Conservation (phyloP, 129 eudicot genomes). For the Rutidosis leptorrhynchoides region DNA sequence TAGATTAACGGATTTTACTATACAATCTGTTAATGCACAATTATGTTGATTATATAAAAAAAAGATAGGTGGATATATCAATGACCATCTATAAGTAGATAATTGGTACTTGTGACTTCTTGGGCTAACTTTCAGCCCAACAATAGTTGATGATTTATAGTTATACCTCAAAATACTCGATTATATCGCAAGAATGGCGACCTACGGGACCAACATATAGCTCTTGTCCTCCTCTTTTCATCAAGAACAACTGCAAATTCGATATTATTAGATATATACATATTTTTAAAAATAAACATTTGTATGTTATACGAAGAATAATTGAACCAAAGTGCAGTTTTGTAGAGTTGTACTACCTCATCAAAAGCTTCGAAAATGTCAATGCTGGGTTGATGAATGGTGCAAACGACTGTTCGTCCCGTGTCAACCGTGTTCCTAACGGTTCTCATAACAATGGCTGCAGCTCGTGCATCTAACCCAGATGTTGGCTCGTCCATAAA, state of each 20-base stretch:
- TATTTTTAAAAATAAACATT: too few relatives aligned
- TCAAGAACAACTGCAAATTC: conserved; percentile 57
- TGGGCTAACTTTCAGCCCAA: too few relatives aligned
- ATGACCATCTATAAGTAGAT: too few relatives aligned
- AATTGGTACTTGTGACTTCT: too few relatives aligned
- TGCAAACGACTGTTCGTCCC: conserved; percentile 64
- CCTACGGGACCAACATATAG: conserved; percentile 82
- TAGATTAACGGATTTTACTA: too few relatives aligned
- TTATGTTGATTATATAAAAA: too few relatives aligned
- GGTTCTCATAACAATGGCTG: conserved; percentile 60
- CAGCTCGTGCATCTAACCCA: conserved; percentile 65
- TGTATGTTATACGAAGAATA: neutral
- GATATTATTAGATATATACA: conserved; percentile 2
- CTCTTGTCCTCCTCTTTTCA: conserved; percentile 84
- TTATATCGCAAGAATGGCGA: conserved; percentile 58
- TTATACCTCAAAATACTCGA: conserved; percentile 69
- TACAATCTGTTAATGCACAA: too few relatives aligned
- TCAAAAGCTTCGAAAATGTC: conserved; percentile 65
- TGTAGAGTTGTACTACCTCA: too few relatives aligned
- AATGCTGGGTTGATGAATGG: conserved; percentile 61
- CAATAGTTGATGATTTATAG: too few relatives aligned
- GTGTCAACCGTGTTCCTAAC: conserved; percentile 62
- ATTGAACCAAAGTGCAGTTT: neutral
- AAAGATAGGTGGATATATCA: too few relatives aligned
- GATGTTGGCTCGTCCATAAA: conserved; percentile 67